Conservation (phyloP, 1,284 basidiomycete genomes). For the Phylloporus sp. region DNA sequence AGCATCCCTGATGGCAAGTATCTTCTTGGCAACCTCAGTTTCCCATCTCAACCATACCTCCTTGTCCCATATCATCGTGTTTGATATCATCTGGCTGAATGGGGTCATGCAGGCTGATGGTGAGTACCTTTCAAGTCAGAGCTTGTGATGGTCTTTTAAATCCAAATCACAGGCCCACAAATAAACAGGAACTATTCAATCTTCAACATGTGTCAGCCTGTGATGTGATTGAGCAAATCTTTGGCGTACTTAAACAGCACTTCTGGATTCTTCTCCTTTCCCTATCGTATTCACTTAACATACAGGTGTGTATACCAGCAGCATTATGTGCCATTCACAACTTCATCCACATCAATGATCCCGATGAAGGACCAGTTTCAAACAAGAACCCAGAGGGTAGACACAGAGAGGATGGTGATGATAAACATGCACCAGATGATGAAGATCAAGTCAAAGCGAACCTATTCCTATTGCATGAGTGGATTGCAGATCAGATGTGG, state of each 20-base stretch:
- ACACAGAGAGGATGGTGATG: no score
- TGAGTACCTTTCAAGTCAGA: no score
- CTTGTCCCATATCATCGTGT: slow-evolving; percentile 1
- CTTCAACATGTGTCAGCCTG: slow-evolving; percentile 40
- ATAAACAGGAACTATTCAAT: slow-evolving; percentile 46
- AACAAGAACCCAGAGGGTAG: no score
- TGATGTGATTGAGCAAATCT: slow-evolving; percentile 47
- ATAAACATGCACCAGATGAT: no score
- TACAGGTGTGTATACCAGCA: background rate
- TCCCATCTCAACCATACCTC: background rate
- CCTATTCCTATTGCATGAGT: no score
- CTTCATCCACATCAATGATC: background rate
- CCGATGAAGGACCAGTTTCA: background rate
- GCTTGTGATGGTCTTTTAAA: no score
- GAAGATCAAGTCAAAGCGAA: no score
- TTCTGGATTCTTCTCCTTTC: background rate
- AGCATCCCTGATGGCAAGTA: background rate
- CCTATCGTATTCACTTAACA: background rate
- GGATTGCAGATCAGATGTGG: no score
- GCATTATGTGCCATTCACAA: background rate
- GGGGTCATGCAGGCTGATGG: background rate
- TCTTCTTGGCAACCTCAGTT: background rate
- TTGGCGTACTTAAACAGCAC: slow-evolving; percentile 43
- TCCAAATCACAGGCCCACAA: background rate
- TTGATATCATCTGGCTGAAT: slow-evolving; percentile 4